Base-by-base conservation (phyloP, 495 filamentous ascomycete species). In the Chaetomium cochliodes region DNA sequence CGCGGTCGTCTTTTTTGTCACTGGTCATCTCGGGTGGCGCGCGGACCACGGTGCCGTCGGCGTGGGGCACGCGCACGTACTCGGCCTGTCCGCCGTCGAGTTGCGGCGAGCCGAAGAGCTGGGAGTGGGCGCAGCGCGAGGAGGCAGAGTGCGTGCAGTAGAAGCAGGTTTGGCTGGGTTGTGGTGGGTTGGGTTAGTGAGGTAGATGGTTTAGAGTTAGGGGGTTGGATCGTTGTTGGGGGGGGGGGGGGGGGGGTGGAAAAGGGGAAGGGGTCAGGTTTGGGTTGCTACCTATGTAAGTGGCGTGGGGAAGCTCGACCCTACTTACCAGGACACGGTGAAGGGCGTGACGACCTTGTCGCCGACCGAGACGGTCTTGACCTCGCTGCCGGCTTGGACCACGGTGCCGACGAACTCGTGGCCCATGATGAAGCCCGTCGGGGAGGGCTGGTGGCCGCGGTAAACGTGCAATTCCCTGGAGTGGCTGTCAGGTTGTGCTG, bases 71-170 rank as follows among this genome's bases (percentile, higher is more conserved):
- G 16, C 93, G 87, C 53, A 96, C 89, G 76, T 89, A 97, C 80
- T 97, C 88, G 33, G 94, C 93, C 76, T 98, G 93, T 6, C 84
- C 92, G 64, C 94, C 94, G 72, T 97, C 92, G 33, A 97, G 79
- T 5, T 74, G 74, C 18, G 83, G 77, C 50, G 82, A 88, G 47
- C 93, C 93, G 68, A 96, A 96, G 2, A 98, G 82, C 22, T 82
- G 74, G 25, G 79, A 82, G 65, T 90, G 85, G n/a, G 81, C 80
- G 75, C 94, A 98, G 58, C 93, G 88, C 12, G 92, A 92, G 13
- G 92, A 92, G 76, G 84, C 90, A 20, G 88, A 89, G 65, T 88
- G 84, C 51, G 81, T 85, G 83, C 93, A 98, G 81, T 96, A 97
- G 81, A 93, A 97, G 78, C 93, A 97, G 77, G 90, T 92, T 66